Evolutionary conservation across 1,284 basidiomycete species (phyloP), one percentile per base, ranked within the genome.

Genomic region (Ganoderma resinaceum): DNA sequence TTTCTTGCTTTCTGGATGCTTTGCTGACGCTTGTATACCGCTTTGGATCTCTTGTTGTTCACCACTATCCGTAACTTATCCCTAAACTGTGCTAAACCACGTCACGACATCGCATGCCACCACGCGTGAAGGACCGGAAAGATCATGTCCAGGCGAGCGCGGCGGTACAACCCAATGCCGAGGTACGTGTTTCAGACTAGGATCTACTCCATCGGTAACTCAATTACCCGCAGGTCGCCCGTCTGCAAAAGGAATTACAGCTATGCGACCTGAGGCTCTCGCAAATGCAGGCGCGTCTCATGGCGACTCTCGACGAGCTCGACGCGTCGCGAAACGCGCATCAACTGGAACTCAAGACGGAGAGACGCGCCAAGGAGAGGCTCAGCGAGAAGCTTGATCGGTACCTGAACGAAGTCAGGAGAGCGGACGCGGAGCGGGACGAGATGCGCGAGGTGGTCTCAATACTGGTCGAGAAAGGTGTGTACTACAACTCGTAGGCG

Each of bases 401-500:
- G 16, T 83, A 80, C 70, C 73, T 74, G 31, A 72, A 75, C 4
- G 70, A 78, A 16, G 78, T 83, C 12, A 80, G 76, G 61, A 76
- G 70, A 9, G 77, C 82, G 5, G 86, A 89, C 75, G 75, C 74
- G 3, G 87, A 90, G 73, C 81, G 80, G 68, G 86, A 89, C 71
- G 86, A 88, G 64, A 75, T 88, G 74, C 81, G 83, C 69, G 87
- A 87, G 61, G 87, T 82, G 7, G 86, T 91, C 0, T 73, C 84
- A 55, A 78, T 84, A 68, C 77, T 91, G 55, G 82, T 89, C 23
- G 81, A 87, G 74, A 89, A 87, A 87, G 87, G 90, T 90, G 73
- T 60, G 84, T 71, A 23, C 33, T 43, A 42, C 52, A 33, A 18
- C 59, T 20, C 43, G 43, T 16, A 16, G 11, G 23, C 3, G 37